These are phyloP conservation scores for Aspergillus biplanus DNA, from an alignment of 495 filamentous ascomycete species.

Conservation along the genomic window DNA sequence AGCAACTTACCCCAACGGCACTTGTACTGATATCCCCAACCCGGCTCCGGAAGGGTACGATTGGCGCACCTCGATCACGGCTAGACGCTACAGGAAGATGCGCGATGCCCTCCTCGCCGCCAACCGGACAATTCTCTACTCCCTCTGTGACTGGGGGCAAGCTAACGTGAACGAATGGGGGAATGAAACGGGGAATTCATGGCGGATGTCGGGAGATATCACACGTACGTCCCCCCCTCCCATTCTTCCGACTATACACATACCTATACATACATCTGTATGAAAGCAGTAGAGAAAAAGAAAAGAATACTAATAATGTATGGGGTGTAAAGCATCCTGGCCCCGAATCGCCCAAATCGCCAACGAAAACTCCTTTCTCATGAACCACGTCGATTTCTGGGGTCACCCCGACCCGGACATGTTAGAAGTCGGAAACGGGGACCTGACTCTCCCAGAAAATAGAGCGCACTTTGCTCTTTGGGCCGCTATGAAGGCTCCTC, in stretches of 20 bases:
- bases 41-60: constrained; percentile 55
- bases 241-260: constrained; percentile 9
- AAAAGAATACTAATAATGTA: constrained; percentile 4
- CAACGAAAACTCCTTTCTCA: constrained; percentile 49
- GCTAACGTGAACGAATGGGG: constrained; percentile 58
- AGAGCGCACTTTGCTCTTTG: constrained; percentile 57
- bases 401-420: constrained; percentile 67
- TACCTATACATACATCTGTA: constrained; percentile 10
- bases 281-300: constrained; percentile 22
- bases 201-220: constrained; percentile 62
- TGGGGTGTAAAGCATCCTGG: constrained; percentile 37
- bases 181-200: constrained; percentile 51
- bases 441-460: constrained; percentile 53
- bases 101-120: constrained; percentile 56
- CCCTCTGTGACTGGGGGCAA: constrained; percentile 67
- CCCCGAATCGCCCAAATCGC: constrained; percentile 43
- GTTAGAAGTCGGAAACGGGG: constrained; percentile 69
- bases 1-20: constrained; percentile 39
- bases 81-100: constrained; percentile 61
- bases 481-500: constrained; percentile 60
- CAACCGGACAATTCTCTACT: constrained; percentile 65
- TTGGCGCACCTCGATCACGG: constrained; percentile 55
- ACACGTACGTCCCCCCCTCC: constrained; percentile 35
- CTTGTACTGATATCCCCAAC: constrained; percentile 38
- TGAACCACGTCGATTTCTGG: constrained; percentile 55